These are phyloP conservation scores for Medicago arabica DNA, from an alignment of 306 rosid species.

Conservation along the genomic window DNA sequence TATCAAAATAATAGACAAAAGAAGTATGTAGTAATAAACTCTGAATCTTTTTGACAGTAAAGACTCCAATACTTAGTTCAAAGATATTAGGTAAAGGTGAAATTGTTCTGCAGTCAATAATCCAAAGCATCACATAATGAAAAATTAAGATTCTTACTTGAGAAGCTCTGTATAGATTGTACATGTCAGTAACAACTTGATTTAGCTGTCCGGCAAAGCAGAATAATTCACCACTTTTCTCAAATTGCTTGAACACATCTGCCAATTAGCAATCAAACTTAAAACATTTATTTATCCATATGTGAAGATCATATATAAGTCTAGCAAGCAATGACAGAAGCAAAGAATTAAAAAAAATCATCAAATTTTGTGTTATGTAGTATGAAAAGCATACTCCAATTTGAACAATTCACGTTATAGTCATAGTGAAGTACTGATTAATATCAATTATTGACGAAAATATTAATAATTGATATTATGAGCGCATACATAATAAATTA, in stretches of 20 bases:
- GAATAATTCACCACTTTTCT: conserved; percentile 72
- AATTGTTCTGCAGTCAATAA: neutral
- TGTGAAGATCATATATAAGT: neutral
- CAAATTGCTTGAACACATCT: conserved; percentile 84
- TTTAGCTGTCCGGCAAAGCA: conserved; percentile 80
- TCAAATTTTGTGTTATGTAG: no score
- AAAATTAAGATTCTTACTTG: conserved; percentile 11
- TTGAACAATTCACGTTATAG: no score
- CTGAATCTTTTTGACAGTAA: neutral
- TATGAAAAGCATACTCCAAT: no score
- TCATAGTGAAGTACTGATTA: no score
- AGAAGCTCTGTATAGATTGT: no score
- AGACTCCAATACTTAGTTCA: neutral
- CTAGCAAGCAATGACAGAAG: neutral
- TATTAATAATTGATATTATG: no score
- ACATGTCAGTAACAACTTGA: conserved; percentile 88
- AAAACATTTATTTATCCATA: neutral
- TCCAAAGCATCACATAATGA: neutral
- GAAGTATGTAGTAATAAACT: no score
- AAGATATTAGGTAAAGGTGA: neutral
- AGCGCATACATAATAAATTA: no score
- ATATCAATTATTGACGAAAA: no score
- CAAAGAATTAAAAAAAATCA: no score
- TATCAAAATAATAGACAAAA: conserved; percentile 26
- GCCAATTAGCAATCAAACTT: conserved; percentile 10